phyloP scores from a whole-genome alignment of 1,284 basidiomycete species.

The Tilletia horrida region DNA sequence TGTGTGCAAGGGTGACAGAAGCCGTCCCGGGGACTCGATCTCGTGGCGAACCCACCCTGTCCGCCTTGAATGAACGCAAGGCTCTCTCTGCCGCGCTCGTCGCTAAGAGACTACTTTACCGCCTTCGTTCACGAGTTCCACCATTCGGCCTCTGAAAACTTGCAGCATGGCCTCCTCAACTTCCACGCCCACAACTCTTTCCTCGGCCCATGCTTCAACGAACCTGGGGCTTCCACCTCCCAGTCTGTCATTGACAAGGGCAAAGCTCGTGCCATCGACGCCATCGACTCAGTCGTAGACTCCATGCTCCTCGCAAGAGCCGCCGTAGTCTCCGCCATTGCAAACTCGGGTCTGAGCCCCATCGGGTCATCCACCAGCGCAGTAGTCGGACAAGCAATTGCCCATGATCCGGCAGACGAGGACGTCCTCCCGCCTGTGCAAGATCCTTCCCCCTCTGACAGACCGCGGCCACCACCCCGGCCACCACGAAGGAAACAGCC shows the following conservation, averaged over 20 bases:
- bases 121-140: conserved; percentile 2
- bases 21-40: too few species aligned
- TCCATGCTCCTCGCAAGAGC: conserved; percentile 8
- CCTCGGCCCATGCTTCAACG: not conserved
- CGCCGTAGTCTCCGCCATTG: not conserved
- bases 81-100: conserved; percentile 8
- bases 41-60: not conserved
- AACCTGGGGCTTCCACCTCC: not conserved
- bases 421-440: conserved; percentile 36
- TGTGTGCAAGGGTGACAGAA: not conserved
- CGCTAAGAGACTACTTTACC: conserved; percentile 10
- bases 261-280: conserved; percentile 31
- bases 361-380: not conserved
- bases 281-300: conserved; percentile 29
- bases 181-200: not conserved
- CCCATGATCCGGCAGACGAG: conserved; percentile 21
- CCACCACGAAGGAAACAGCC: not conserved
- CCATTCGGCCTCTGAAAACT: not conserved
- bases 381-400: not conserved
- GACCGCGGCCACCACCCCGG: conserved; percentile 11
- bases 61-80: not conserved
- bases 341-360: not conserved
- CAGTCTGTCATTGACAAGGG: conserved; percentile 28
- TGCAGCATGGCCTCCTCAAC: not conserved
- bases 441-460: conserved; percentile 29